Base-by-base conservation (phyloP, 805 yeast genomes). In the Dipodascus geniculatus region DNA sequence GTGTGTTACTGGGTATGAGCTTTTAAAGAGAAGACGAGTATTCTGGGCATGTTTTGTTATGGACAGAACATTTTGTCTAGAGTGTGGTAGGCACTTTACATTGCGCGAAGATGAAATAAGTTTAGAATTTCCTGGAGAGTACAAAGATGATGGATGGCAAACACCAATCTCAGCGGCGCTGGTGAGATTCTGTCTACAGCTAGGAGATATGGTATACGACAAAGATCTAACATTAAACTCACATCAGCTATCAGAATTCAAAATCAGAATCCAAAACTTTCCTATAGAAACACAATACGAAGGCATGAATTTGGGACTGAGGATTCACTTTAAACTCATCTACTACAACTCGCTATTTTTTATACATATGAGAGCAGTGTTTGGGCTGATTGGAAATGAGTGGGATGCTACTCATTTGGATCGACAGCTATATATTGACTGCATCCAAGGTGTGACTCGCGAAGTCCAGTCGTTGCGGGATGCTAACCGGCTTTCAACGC, bases 11-110 rank as follows among this genome's bases (percentile, higher is more conserved):
- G 58, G 50, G 11, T 71, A 57, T 61, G 82, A 79, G 56, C 61
- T 59, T 19, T 54, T 71, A 11, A 80, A 80, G 60, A 74, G 78
- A 1, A 69, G 69, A 58, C 68, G 83, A 50, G 72, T 80, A 1
- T 81, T 77, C 61, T 80, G 82, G 80, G 57, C 74, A 20, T 77
- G 76, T 3, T 81, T 74, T 58, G 71, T 78, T 1, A 68, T 77
- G 67, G 87, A 81, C 59, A 69, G 80, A 55, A 55, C 79, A 16
- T 63, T 78, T 55, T 78, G 78, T 3, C 65, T 79, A 47, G 83
- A 79, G 55, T 70, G 73, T 42, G 85, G 84, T 1, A 65, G 79
- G 48, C 66, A 69, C 49, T 68, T 66, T 62, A 69, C 67, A 28
- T 64, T 68, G 33, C 57, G 62, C 17, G 74, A 70, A 22, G 64